Conservation (phyloP, 2,329 filamentous ascomycete species). For the Monosporascus sp. region DNA sequence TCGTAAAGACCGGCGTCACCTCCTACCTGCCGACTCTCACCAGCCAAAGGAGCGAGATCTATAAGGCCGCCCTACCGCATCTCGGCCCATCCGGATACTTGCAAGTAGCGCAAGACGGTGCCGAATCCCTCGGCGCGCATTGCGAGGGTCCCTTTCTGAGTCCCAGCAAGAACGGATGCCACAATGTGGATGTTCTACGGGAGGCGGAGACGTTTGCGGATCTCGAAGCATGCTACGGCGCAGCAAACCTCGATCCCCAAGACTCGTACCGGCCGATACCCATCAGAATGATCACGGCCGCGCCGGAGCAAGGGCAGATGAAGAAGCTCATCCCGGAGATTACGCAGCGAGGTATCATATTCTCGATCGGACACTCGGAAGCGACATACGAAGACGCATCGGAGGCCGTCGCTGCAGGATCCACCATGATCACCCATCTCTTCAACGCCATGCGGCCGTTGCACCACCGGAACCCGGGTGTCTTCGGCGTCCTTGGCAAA, state of each 20-base stretch:
- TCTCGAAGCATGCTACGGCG: conserved; percentile 67
- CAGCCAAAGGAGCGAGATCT: conserved; percentile 74
- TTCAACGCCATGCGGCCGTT: conserved; percentile 93
- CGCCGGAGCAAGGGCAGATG: conserved; percentile 74
- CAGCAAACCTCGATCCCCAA: conserved; percentile 53
- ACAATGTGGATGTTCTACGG: conserved; percentile 68
- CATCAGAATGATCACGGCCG: conserved; percentile 79
- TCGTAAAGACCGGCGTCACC: conserved; percentile 78
- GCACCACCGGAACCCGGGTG: conserved; percentile 84
- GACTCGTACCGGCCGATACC: conserved; percentile 32
- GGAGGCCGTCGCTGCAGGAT: conserved; percentile 65
- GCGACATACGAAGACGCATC: conserved; percentile 80
- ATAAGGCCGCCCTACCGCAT: conserved; percentile 73
- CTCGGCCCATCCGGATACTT: conserved; percentile 64
- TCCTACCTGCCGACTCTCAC: conserved; percentile 83
- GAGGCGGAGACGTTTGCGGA: conserved; percentile 59
- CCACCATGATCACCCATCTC: conserved; percentile 85
- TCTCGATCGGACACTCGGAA: conserved; percentile 81
- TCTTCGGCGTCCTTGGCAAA: conserved; percentile 79
- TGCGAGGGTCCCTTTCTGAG: conserved; percentile 87
- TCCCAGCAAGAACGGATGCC: conserved; percentile 79
- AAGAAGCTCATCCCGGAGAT: conserved; percentile 63
- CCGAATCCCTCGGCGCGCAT: conserved; percentile 85
- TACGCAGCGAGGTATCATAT: conserved; percentile 61
- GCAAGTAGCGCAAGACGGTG: conserved; percentile 61